Conservation (phyloP, 129 eudicot genomes). For the Chrysanthemum lavandulifolium region DNA sequence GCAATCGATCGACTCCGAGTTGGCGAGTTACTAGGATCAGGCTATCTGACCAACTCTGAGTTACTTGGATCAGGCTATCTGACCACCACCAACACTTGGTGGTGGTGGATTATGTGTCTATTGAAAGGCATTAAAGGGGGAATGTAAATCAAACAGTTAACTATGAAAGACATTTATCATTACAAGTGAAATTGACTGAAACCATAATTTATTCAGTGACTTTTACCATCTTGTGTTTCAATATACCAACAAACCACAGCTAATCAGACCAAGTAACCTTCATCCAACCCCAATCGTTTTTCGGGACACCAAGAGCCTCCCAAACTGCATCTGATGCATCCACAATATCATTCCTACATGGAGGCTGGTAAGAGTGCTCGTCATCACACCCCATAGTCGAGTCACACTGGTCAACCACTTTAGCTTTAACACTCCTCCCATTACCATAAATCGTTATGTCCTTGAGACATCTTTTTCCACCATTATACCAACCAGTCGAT, state of each 20-base stretch:
- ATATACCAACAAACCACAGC: neutral
- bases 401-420: constrained; percentile 50
- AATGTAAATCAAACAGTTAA: neutral
- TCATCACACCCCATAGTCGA: constrained; percentile 39
- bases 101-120: neutral
- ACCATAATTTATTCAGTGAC: neutral
- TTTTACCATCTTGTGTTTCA: neutral
- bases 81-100: neutral
- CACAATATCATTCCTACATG: constrained; percentile 43
- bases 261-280: constrained; percentile 42
- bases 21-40: neutral
- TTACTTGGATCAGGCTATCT: neutral
- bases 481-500: constrained; percentile 22
- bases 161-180: neutral
- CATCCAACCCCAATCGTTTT: constrained; percentile 31
- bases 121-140: neutral
- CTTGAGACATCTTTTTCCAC: constrained; percentile 23
- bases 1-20: neutral
- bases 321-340: constrained; percentile 57
- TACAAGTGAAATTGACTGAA: neutral
- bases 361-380: constrained; percentile 38
- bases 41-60: neutral
- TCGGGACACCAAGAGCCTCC: constrained; percentile 41
- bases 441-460: constrained; percentile 17
- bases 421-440: constrained; percentile 31